Evolutionary conservation across 2,329 filamentous ascomycete genomes (phyloP), one percentile per base, ranked within the genome.

Genomic region (Aspergillus calidoustus): DNA sequence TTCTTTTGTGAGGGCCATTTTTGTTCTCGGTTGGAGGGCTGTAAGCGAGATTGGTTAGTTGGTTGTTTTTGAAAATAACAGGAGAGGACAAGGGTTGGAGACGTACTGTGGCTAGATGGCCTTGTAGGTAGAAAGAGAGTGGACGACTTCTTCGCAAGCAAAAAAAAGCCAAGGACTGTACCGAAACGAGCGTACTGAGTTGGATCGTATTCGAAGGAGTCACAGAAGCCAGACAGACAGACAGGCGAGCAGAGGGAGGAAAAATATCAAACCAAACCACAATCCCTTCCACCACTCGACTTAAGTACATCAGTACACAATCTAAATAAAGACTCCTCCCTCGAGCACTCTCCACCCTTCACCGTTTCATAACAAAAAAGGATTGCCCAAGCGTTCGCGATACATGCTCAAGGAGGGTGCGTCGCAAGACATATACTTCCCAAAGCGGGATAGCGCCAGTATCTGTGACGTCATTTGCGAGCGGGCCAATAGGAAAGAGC

Each of bases 1-100:
- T 48, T 61, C 58, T 44, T 64, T 41, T 28, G 58, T 28, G 54
- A 64, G 44, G 48, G 41, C 59, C 59, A 61, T 61, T 31, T 22
- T 38, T 22, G n/a, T 34, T n/a, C 25, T 19, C 31, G 13, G 48
- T 43, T 59, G 30, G 22, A 25, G 19, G 19, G 13, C 7, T 28
- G n/a, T 17, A 2, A 34, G 34, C 25, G 31, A 28, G 3, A 11
- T 5, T 13, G 13, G 34, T 41, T 41, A 41, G 34, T 38, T 38
- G 11, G 34, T 8, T 15, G 13, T 13, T 4, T 6, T 11, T 38
- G 9, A 11, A 34, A 34, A 11, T 2, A 11, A 4, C 7, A 8
- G 31, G 2, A 34, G 31, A 11, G 31, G 11, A 17, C 13, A 15
- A 41, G 34, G 15, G 34, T 41, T 11, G 13, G 34, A 15, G 34